These are phyloP conservation scores for Colletotrichum sp. DNA, from an alignment of 2,329 filamentous ascomycete genomes.

Conservation along the genomic window DNA sequence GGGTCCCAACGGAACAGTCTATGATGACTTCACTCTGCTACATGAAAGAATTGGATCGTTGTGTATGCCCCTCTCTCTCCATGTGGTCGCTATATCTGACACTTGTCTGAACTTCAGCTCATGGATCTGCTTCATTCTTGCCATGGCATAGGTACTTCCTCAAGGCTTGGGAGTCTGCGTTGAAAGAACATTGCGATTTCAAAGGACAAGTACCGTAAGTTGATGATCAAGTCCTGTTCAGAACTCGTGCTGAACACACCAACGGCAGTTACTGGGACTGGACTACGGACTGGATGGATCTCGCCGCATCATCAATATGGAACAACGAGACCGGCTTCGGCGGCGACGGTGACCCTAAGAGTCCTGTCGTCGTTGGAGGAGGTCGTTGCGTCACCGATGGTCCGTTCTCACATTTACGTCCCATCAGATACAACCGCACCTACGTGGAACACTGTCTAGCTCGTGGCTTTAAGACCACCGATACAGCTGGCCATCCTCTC, in stretches of 20 bases:
- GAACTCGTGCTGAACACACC: neutral
- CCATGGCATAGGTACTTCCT: neutral
- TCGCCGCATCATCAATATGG: neutral
- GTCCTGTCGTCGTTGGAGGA: neutral
- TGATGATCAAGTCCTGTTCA: neutral
- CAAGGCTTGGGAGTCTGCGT: neutral
- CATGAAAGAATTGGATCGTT: neutral
- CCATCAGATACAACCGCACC: conserved; percentile 18
- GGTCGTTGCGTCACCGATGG: conserved; percentile 1
- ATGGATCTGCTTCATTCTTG: neutral
- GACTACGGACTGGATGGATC: neutral
- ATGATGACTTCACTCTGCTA: neutral
- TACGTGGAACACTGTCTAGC: conserved; percentile 4
- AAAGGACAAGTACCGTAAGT: neutral
- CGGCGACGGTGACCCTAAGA: neutral
- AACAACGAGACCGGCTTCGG: neutral
- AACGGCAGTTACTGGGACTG: neutral
- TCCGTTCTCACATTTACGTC: conserved; percentile 20
- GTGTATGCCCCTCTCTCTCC: neutral
- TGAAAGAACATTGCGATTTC: neutral
- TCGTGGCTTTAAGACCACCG: neutral
- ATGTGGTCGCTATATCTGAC: neutral
- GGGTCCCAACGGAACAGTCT: neutral
- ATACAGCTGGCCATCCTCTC: neutral
- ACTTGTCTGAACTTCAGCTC: neutral